Evolutionary conservation across 164 flowering plant species (phyloP), one percentile per base, ranked within the genome.

Genomic region (Dillenia suffruticosa): DNA sequence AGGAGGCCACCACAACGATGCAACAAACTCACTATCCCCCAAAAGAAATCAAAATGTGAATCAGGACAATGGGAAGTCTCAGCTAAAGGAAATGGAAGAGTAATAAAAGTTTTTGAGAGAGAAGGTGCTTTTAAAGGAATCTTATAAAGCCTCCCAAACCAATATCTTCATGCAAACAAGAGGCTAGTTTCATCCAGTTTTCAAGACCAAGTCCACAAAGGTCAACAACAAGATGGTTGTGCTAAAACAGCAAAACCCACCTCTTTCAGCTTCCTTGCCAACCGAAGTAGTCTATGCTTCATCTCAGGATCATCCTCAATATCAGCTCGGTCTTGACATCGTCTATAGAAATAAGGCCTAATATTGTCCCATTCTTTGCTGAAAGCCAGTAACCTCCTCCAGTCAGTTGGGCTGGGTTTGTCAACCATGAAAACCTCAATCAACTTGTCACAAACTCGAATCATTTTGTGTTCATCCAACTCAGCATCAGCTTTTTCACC

Each of bases 351-450:
- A 78, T 88, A 88, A 43, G 92, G 84, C 9, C 94, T 76, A 44
- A 89, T 76, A 70, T 76, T 72, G 60, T 19, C 56, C 99, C 97
- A 94, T 57, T 78, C 82, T 62, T 73, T 78, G 74, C 96, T 89
- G 72, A 91, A 89, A 69, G 88, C 87, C 61, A 94, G 60, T 59
- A 91, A 64, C 73, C 76, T 85, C 76, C 99, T 91, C 99, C 97
- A 95, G 57, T 95, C 99, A 16, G 83, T 75, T 24, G 97, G 82
- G 11, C 79, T 77, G 40, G 96, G 96, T 76, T 88, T 92, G 71
- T 95, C 97, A 58, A 95, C 92, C 96, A 92, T 67, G 76, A 95
- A 95, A 54, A 88, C 87, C 22, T 72, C 94, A 66, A 95, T 92
- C 43, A 95, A 72, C 66, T 89, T 89, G 67, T 95, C 87, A 57